phyloP scores from a whole-genome alignment of 139 green algal species.

The Tetraselmis chui region DNA sequence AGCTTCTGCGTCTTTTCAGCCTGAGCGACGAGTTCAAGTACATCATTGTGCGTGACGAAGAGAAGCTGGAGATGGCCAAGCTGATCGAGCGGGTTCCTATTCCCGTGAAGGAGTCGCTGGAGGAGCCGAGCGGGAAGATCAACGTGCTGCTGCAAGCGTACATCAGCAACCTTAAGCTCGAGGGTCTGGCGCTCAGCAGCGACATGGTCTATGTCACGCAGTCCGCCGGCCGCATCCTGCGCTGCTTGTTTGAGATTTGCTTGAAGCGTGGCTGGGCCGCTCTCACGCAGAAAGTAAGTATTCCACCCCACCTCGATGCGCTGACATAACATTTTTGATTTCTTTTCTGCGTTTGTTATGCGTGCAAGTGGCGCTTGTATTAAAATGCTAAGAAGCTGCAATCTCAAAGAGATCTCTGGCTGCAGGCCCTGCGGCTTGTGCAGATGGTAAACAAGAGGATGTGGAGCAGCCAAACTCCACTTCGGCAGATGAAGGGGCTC shows the following conservation, averaged over 20 bases:
- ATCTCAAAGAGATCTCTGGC: no score
- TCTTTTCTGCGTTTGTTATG: no score
- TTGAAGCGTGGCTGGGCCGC: conserved; percentile 85
- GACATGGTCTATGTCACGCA: conserved; percentile 99
- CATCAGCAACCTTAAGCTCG: conserved; percentile 89
- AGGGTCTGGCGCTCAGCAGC: conserved; percentile 80
- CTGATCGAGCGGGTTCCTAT: conserved; percentile 96
- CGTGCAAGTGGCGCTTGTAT: no score
- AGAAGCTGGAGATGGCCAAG: conserved; percentile 98
- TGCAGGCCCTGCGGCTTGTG: conserved; percentile 67
- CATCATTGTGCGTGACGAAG: conserved; percentile 89
- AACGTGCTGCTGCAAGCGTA: conserved; percentile 96
- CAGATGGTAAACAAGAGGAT: conserved; percentile 87
- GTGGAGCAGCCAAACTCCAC: conserved; percentile 86
- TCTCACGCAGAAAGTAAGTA: conserved; percentile 60
- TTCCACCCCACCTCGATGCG: background rate
- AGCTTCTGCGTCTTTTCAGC: conserved; percentile 91
- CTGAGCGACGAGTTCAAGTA: conserved; percentile 86
- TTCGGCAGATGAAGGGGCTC: conserved; percentile 83
- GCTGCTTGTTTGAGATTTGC: conserved; percentile 95
- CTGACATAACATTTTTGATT: no score
- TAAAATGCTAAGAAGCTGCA: no score
- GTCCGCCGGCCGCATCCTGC: conserved; percentile 83
- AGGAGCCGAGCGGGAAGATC: conserved; percentile 96
- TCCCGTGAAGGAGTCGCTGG: conserved; percentile 93